Conservation (phyloP, 2,329 filamentous ascomycete species). For the Pestalotiopsis sp. region DNA sequence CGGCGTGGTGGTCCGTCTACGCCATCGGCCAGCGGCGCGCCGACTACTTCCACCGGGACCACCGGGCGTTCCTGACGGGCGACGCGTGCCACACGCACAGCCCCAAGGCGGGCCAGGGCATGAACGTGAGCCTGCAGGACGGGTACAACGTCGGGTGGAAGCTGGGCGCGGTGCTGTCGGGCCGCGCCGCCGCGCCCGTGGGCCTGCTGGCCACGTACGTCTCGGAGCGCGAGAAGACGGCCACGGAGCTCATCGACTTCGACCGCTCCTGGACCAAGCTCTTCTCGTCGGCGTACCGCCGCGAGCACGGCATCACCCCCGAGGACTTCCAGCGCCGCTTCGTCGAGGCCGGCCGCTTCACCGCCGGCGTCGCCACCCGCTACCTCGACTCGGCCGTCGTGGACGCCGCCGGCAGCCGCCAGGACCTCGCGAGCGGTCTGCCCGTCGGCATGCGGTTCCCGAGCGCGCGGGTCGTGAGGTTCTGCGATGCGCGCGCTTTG, state of each 20-base stretch:
- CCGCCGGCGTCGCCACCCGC: slow-evolving; percentile 58
- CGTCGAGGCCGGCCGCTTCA: slow-evolving; percentile 59
- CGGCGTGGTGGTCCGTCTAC: slow-evolving; percentile 67
- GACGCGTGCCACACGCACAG: slow-evolving; percentile 70
- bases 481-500: slow-evolving; percentile 61
- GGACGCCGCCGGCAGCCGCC: slow-evolving; percentile 31
- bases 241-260: slow-evolving; percentile 62
- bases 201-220: slow-evolving; percentile 56
- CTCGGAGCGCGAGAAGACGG: slow-evolving; percentile 53
- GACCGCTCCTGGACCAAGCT: slow-evolving; percentile 57
- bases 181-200: slow-evolving; percentile 37
- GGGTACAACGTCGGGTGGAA: slow-evolving; percentile 68
- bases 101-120: slow-evolving; percentile 68
- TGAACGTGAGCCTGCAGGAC: slow-evolving; percentile 65
- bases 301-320: slow-evolving; percentile 41
- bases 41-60: slow-evolving; percentile 57
- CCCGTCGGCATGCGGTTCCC: slow-evolving; percentile 59
- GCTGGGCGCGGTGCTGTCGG: slow-evolving; percentile 50
- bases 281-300: slow-evolving; percentile 48
- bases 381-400: slow-evolving; percentile 57
- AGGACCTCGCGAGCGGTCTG: slow-evolving; percentile 43
- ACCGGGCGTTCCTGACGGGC: slow-evolving; percentile 64
- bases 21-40: slow-evolving; percentile 64
- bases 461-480: slow-evolving; percentile 60
- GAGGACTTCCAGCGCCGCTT: slow-evolving; percentile 61